Evolutionary conservation across 768 basidiomycete species (phyloP).

Genomic region (Boletellus emodensis): DNA sequence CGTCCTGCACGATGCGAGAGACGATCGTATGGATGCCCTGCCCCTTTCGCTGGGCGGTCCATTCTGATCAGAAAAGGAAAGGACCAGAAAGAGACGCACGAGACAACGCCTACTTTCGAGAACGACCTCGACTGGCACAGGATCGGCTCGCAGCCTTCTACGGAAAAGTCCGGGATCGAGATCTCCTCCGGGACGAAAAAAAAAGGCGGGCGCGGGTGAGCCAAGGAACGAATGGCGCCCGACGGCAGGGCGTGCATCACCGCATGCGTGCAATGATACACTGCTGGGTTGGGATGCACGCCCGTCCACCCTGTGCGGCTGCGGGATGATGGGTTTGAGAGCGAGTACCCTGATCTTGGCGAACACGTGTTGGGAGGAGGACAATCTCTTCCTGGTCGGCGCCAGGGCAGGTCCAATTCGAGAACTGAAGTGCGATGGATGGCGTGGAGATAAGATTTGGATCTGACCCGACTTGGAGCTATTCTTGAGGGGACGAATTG

Average conservation of each 20-base stretch:
- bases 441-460: constrained; percentile 21
- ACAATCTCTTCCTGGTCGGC: constrained; percentile 12
- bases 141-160: neutral
- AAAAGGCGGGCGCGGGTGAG: neutral
- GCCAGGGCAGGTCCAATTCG: constrained; percentile 16
- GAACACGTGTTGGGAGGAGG: constrained; percentile 21
- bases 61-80: too few relatives aligned
- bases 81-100: too few relatives aligned
- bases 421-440: constrained; percentile 5
- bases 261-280: too few relatives aligned
- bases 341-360: constrained; percentile 14
- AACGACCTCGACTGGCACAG: neutral
- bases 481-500: neutral
- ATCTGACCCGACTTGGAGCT: constrained; percentile 12
- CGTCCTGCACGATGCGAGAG: neutral
- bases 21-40: neutral
- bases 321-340: constrained; percentile 6
- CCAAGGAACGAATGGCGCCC: too few relatives aligned
- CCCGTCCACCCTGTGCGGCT: constrained; percentile 1
- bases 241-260: too few relatives aligned
- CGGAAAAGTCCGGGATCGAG: constrained; percentile 16
- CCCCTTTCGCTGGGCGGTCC: too few relatives aligned
- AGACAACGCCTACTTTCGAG: neutral
- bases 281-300: too few relatives aligned
- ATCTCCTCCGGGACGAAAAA: constrained; percentile 1